A percentile compares a stretch with the other conserved stretches of the same genome.
phyloP scores from a whole-genome alignment of 306 rosid species.

The Cucumis cinereus region DNA sequence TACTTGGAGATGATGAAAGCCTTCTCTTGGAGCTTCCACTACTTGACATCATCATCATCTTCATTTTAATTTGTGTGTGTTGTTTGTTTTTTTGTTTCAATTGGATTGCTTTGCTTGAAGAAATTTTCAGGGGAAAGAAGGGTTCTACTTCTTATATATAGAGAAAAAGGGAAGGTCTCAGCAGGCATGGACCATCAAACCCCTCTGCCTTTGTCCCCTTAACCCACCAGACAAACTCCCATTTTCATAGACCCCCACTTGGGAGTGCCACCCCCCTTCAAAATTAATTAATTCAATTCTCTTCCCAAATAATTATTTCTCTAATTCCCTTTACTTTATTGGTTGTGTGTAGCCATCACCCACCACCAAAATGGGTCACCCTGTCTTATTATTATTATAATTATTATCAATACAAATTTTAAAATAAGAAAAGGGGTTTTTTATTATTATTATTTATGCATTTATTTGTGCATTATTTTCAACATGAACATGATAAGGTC shows the following conservation, averaged over 20 bases:
- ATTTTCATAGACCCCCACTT: constrained; percentile 41
- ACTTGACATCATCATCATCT: constrained; percentile 38
- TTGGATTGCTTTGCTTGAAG: neutral
- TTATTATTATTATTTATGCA: neutral
- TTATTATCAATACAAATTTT: neutral
- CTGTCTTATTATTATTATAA: neutral
- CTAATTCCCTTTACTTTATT: constrained; percentile 26
- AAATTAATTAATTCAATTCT: neutral
- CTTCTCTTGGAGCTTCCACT: constrained; percentile 55
- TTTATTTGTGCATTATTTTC: neutral
- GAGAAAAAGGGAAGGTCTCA: constrained; percentile 10
- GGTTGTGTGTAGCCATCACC: constrained; percentile 31
- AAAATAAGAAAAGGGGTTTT: neutral
- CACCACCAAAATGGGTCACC: constrained; percentile 43
- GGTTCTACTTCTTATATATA: constrained; percentile 14
- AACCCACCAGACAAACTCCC: constrained; percentile 51
- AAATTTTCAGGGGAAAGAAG: neutral
- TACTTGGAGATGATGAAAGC: constrained; percentile 43
- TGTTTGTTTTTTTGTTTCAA: neutral
- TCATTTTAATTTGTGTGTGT: neutral
- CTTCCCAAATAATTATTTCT: neutral
- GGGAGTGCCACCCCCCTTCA: constrained; percentile 12
- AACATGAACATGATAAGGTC: constrained; percentile 20
- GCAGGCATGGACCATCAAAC: constrained; percentile 66
- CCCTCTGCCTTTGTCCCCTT: constrained; percentile 61